A percentile compares a stretch with the other conserved stretches of the same genome.
Conservation (phyloP, 257 asterid genomes). For the Galeopsis tetrahit region DNA sequence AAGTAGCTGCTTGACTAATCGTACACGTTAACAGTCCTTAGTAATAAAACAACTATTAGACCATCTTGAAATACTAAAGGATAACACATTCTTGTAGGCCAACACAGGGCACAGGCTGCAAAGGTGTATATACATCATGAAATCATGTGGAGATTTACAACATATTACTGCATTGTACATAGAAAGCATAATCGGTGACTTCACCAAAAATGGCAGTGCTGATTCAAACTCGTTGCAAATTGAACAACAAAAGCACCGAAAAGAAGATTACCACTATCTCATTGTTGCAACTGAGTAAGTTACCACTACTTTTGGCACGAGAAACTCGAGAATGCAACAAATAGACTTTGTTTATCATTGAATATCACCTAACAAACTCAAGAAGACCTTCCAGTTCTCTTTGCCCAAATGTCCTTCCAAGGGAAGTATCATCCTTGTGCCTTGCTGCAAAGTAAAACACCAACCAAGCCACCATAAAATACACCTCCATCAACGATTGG, state of each 20-base stretch:
- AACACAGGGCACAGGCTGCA: conserved; percentile 39
- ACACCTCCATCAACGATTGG: conserved; percentile 84
- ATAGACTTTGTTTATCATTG: conserved; percentile 15
- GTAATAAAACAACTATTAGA: background rate
- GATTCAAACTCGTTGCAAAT: conserved; percentile 44
- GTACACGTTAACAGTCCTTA: conserved; percentile 12
- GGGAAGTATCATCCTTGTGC: conserved; percentile 61
- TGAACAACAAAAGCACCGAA: conserved; percentile 45
- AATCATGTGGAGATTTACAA: conserved; percentile 67
- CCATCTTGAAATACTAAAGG: conserved; percentile 24
- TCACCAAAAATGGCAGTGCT: conserved; percentile 56
- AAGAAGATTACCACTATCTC: conserved; percentile 44
- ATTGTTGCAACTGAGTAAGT: conserved; percentile 41
- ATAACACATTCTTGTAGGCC: conserved; percentile 31
- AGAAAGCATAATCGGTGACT: conserved; percentile 50
- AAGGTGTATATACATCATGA: conserved; percentile 52
- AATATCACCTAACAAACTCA: conserved; percentile 58
- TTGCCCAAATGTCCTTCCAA: conserved; percentile 70
- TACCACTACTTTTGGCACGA: conserved; percentile 37
- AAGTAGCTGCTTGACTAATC: background rate
- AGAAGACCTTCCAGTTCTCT: conserved; percentile 81
- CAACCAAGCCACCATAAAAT: conserved; percentile 83
- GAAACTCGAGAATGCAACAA: conserved; percentile 36
- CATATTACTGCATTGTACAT: conserved; percentile 58
- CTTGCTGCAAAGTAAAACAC: conserved; percentile 80